Percentiles rank a stretch among this genome's conserved stretches.
These are phyloP conservation scores for Dicorynia guianensis DNA, from an alignment of 306 rosid species.

Conservation along the genomic window DNA sequence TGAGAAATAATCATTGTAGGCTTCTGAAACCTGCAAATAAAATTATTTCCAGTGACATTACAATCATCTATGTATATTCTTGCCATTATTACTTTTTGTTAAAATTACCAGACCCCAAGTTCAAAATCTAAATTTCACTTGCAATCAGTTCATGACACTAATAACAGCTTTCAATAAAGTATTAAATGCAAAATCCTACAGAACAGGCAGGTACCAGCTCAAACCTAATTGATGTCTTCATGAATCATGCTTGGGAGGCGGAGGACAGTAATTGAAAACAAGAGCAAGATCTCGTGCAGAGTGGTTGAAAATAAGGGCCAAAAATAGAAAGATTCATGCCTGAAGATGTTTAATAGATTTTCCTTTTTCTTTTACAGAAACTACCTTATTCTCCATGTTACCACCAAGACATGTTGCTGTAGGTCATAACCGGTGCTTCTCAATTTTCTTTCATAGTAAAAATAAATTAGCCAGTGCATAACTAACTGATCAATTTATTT, in stretches of 20 bases:
- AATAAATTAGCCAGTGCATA: neutral
- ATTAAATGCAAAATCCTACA: neutral
- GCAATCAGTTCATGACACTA: no score
- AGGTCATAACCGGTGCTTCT: neutral
- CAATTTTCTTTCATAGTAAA: neutral
- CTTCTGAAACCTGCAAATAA: neutral
- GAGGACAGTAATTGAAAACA: no score
- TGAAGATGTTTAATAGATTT: no score
- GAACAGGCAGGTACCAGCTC: no score
- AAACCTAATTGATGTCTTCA: no score
- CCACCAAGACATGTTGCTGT: no score
- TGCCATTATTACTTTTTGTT: neutral
- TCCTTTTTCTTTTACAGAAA: no score
- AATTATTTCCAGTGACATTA: conserved; percentile 14
- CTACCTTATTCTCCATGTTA: no score
- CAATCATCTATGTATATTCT: neutral
- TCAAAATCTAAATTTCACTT: neutral
- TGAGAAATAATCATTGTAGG: conserved; percentile 32
- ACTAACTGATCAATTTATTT: neutral
- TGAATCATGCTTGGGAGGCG: no score
- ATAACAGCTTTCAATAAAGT: neutral
- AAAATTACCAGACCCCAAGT: neutral
- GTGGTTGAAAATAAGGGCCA: no score
- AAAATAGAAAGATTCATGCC: no score
- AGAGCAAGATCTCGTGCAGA: no score